A percentile compares a stretch with the other conserved stretches of the same genome.
phyloP scores from a whole-genome alignment of 163 green algal genomes.

The Trebouxia gelatinosa region DNA sequence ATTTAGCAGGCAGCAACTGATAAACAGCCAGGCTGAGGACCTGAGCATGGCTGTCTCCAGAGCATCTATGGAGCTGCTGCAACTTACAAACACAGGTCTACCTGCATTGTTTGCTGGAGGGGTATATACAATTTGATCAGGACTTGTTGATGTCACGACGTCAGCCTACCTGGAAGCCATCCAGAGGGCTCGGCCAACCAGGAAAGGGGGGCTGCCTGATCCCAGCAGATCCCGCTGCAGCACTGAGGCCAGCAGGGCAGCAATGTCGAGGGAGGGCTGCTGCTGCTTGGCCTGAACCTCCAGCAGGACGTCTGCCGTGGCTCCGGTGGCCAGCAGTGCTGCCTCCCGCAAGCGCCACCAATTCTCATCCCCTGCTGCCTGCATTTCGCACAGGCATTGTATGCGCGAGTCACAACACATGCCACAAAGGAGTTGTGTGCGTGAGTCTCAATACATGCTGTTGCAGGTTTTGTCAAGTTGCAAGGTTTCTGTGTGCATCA shows the following conservation, averaged over 20 bases:
- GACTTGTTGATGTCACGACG: background rate
- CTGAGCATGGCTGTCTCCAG: background rate
- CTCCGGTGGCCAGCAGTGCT: conserved; percentile 68
- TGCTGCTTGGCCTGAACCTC: conserved; percentile 35
- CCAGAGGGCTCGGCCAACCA: conserved; percentile 74
- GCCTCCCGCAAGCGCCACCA: conserved; percentile 83
- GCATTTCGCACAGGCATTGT: too few species aligned
- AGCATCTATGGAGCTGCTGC: too few species aligned
- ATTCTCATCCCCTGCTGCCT: conserved; percentile 37
- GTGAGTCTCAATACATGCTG: too few species aligned
- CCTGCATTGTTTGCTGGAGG: background rate
- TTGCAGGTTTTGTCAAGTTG: too few species aligned
- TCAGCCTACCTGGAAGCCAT: conserved; percentile 51
- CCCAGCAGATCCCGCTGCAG: conserved; percentile 59
- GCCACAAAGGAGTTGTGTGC: too few species aligned
- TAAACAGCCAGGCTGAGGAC: background rate
- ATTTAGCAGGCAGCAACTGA: background rate
- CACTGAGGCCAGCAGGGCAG: conserved; percentile 47
- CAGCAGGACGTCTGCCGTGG: conserved; percentile 45
- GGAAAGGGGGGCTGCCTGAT: conserved; percentile 46
- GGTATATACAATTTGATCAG: background rate
- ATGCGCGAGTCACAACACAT: too few species aligned
- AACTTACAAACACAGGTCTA: background rate
- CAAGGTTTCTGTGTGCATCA: too few species aligned
- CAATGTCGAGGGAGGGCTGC: conserved; percentile 33